These are phyloP conservation scores for Boletus coccyginus DNA, from an alignment of 768 basidiomycete species.

Conservation along the genomic window DNA sequence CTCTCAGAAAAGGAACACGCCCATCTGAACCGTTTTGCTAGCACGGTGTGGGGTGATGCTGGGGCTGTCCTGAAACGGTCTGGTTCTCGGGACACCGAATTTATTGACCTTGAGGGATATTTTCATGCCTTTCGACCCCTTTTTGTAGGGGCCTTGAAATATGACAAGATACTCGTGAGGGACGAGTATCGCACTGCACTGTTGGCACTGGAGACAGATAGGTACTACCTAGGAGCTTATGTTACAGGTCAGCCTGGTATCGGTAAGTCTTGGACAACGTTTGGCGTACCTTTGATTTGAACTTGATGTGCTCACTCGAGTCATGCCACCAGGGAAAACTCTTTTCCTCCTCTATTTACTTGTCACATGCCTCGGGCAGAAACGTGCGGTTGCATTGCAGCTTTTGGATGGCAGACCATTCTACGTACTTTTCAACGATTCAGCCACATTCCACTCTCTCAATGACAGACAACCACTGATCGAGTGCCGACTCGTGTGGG, in stretches of 20 bases:
- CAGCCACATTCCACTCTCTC: neutral
- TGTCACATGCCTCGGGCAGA: neutral
- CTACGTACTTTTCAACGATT: neutral
- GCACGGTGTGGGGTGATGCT: neutral
- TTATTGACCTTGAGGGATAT: neutral
- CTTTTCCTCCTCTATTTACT: neutral
- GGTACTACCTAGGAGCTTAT: neutral
- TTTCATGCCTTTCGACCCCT: neutral
- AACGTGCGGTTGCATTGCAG: neutral
- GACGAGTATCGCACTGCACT: neutral
- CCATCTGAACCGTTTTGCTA: neutral
- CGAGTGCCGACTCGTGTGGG: neutral
- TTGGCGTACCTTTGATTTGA: neutral
- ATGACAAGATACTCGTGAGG: conserved; percentile 2
- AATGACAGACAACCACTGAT: neutral
- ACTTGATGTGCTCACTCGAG: neutral
- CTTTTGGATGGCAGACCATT: neutral
- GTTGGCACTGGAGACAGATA: neutral
- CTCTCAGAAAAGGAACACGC: neutral
- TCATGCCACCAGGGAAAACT: neutral
- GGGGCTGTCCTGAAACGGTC: neutral
- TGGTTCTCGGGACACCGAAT: neutral
- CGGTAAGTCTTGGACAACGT: neutral
- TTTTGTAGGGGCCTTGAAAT: neutral
- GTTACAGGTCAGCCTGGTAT: conserved; percentile 6